phyloP scores from a whole-genome alignment of 768 basidiomycete species.

The Pisolithus tinctorius region DNA sequence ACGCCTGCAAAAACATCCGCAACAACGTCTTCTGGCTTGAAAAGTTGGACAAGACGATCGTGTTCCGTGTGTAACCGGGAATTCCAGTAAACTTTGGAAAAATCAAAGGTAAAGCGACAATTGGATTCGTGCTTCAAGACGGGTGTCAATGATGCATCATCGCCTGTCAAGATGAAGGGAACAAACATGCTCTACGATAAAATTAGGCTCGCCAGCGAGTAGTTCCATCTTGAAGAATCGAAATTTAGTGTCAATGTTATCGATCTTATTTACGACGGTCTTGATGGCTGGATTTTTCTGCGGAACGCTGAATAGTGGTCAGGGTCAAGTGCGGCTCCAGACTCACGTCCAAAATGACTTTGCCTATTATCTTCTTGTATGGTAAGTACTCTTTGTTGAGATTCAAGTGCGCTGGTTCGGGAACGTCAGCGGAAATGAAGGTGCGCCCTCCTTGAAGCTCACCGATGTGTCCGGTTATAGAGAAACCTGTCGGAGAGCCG shows the following conservation, averaged over 20 bases:
- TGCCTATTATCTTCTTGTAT: conserved; percentile 85
- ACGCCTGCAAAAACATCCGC: conserved; percentile 97
- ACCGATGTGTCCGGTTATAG: conserved; percentile 90
- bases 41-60: conserved; percentile 69
- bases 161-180: not conserved
- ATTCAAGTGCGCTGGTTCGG: conserved; percentile 76
- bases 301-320: conserved; percentile 5
- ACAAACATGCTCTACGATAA: conserved; percentile 79
- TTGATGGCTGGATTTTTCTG: conserved; percentile 82
- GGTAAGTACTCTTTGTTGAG: conserved; percentile 86
- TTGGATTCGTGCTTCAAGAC: conserved; percentile 65
- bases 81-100: conserved; percentile 97
- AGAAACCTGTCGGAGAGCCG: conserved; percentile 81
- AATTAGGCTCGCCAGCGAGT: conserved; percentile 84
- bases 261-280: conserved; percentile 94
- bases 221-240: conserved; percentile 97
- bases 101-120: conserved; percentile 90
- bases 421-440: not conserved
- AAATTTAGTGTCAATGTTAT: conserved; percentile 78
- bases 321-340: not conserved
- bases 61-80: conserved; percentile 92
- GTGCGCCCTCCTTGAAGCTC: conserved; percentile 13
- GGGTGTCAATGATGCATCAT: not conserved
- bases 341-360: conserved; percentile 85
- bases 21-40: conserved; percentile 70